Conservation (phyloP, 1,284 basidiomycete species). For the Ganoderma meredithae region DNA sequence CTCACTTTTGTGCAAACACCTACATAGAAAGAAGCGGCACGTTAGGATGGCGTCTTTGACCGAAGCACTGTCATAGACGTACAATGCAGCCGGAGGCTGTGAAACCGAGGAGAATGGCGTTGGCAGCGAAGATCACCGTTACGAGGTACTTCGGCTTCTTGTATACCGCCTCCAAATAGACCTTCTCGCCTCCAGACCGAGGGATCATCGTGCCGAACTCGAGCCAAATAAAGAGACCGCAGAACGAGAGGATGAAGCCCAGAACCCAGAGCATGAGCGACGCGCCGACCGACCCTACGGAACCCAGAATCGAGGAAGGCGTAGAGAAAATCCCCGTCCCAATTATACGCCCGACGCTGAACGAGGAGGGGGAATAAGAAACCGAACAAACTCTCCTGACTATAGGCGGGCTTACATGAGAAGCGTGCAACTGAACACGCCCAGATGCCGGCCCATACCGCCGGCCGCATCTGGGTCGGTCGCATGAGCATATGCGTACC, state of each 20-base stretch:
- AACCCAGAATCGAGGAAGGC: slow-evolving; percentile 65
- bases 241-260: slow-evolving; percentile 67
- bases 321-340: slow-evolving; percentile 74
- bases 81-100: slow-evolving; percentile 66
- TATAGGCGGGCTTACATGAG: slow-evolving; percentile 35
- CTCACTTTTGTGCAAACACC: slow-evolving; percentile 42
- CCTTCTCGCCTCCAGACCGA: slow-evolving; percentile 73
- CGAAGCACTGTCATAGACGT: slow-evolving; percentile 32
- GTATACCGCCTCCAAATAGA: slow-evolving; percentile 78
- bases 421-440: slow-evolving; percentile 42
- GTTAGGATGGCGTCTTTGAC: background rate
- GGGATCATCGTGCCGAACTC: slow-evolving; percentile 73
- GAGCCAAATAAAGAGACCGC: slow-evolving; percentile 73
- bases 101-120: slow-evolving; percentile 68
- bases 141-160: slow-evolving; percentile 66
- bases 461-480: slow-evolving; percentile 37
- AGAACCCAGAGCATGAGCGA: slow-evolving; percentile 75
- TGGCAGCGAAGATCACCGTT: slow-evolving; percentile 65
- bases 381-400: background rate
- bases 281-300: slow-evolving; percentile 70
- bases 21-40: background rate
- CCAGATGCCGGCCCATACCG: slow-evolving; percentile 42
- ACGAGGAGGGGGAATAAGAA: background rate
- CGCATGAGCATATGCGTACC: background rate
- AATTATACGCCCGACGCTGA: slow-evolving; percentile 59